These are phyloP conservation scores for Physaria fendleri DNA, from an alignment of 345 rosid genomes.

Conservation along the genomic window DNA sequence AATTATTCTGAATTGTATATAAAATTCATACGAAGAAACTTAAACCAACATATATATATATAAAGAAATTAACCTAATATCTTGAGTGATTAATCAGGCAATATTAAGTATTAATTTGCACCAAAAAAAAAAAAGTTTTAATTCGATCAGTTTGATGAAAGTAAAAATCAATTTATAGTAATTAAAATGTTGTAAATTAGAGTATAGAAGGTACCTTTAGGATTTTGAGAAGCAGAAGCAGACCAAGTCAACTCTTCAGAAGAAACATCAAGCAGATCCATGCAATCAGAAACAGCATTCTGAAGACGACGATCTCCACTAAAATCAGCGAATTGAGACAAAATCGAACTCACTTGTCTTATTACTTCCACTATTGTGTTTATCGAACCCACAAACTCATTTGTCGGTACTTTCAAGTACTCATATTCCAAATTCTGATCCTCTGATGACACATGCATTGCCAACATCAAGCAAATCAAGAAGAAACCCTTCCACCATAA, in stretches of 20 bases:
- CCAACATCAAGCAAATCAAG: constrained; percentile 19
- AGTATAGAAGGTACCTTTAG: constrained; percentile 35
- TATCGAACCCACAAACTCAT: constrained; percentile 43
- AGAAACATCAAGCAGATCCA: constrained; percentile 62
- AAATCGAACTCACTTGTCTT: constrained; percentile 29
- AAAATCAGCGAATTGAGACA: constrained; percentile 35
- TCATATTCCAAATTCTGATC: constrained; percentile 11
- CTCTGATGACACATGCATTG: constrained; percentile 20
- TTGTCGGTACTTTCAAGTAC: constrained; percentile 41
- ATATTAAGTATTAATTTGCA: too few relatives aligned
- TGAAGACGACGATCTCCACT: constrained; percentile 43
- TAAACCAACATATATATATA: too few relatives aligned
- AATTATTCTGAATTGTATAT: too few relatives aligned
- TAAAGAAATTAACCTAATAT: too few relatives aligned
- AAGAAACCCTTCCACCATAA: constrained; percentile 8
- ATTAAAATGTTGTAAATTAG: background rate
- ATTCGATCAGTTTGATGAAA: too few relatives aligned
- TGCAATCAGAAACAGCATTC: constrained; percentile 56
- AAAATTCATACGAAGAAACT: too few relatives aligned
- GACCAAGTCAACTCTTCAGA: constrained; percentile 57
- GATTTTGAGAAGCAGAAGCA: constrained; percentile 57
- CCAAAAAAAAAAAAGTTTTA: too few relatives aligned
- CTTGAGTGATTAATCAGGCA: too few relatives aligned
- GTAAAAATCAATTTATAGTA: too few relatives aligned
- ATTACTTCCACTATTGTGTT: constrained; percentile 32